Evolutionary conservation across 2,329 filamentous ascomycete species (phyloP).

Genomic region (Incumbomyces delicatus): DNA sequence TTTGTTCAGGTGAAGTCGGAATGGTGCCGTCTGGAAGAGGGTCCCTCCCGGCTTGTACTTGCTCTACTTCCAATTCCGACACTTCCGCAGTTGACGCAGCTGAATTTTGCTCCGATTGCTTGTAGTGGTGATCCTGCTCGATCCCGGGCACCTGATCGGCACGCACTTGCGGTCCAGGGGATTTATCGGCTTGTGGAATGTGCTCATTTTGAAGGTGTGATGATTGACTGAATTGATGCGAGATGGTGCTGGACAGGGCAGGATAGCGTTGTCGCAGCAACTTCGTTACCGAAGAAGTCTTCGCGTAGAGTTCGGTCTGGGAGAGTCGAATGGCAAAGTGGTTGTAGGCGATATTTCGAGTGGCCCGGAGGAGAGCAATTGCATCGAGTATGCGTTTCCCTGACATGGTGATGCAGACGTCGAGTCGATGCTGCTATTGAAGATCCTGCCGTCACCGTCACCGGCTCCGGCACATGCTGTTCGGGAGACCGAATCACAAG

Average conservation of each 20-base stretch:
- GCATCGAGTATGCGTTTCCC: conserved; percentile 60
- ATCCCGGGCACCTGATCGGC: conserved; percentile 27
- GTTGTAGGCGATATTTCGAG: conserved; percentile 56
- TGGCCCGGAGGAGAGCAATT: conserved; percentile 59
- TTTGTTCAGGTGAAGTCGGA: conserved; percentile 34
- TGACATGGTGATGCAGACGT: conserved; percentile 32
- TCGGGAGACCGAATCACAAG: too few species aligned
- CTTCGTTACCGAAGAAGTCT: conserved; percentile 56
- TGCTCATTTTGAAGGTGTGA: neutral
- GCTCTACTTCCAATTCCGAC: conserved; percentile 35
- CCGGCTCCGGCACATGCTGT: too few species aligned
- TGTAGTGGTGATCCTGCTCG: conserved; percentile 44
- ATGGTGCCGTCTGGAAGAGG: conserved; percentile 45
- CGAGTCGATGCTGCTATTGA: neutral
- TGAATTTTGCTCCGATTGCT: conserved; percentile 33
- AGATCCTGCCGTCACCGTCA: too few species aligned
- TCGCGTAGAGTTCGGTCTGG: conserved; percentile 53
- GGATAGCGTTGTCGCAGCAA: conserved; percentile 43
- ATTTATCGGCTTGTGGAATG: conserved; percentile 22
- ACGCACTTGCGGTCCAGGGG: conserved; percentile 23
- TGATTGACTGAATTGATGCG: conserved; percentile 7
- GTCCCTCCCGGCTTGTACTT: conserved; percentile 34
- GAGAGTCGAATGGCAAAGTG: conserved; percentile 50
- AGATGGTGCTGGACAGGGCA: conserved; percentile 10
- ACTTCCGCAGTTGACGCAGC: conserved; percentile 27